Base-by-base conservation (phyloP, 352 stramenopile genomes). In the Globisporangium cylindrosporum region DNA sequence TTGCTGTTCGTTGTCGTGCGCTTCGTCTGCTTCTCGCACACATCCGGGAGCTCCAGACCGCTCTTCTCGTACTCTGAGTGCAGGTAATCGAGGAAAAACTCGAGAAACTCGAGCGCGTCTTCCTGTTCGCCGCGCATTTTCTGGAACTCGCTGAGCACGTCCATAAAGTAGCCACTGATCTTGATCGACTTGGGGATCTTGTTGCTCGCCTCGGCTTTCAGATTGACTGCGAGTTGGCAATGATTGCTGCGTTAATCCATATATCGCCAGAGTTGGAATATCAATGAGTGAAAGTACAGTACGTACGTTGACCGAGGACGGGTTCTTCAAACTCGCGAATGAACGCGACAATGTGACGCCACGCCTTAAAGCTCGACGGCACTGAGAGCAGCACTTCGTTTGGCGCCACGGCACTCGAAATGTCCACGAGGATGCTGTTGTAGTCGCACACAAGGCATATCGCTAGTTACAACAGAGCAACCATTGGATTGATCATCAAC, bases 1-100 rank as follows among this genome's bases (percentile, higher is more conserved):
- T 46, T 64, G 56, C 49, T 61, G 43, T 20, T 73, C 20, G 41
- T 66, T 29, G 58, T 62, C 54, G 68, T 61, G 34, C 64, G 73
- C 62, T 88, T 90, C 0, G 84, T 92, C 67, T 93, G 83, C 59
- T 73, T 75, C 41, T 91, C 84, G 51, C 86, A 93, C 14, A 66
- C 80, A 20, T 56, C 43, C 27, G 86, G 86, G 48, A 93, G 73
- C 62, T 75, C 59, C 15, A 93, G 72, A 0, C 79, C 81, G 48
- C 86, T 94, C 41, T 81, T 78, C 49, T 94, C 88, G 67, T 93
- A 95, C 66, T 95, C 88, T 0, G 79, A 88, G 69, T 95, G 88
- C 41, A 95, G 60, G 61, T 92, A 90, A 41, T 95, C 88, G 36
- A 95, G 71, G 66, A 93, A 91, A 68, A 95, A 95, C 66, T 95